Evolutionary conservation across 306 rosid genomes (phyloP), one percentile per base, ranked within the genome.

Genomic region (Rosa lucieae): DNA sequence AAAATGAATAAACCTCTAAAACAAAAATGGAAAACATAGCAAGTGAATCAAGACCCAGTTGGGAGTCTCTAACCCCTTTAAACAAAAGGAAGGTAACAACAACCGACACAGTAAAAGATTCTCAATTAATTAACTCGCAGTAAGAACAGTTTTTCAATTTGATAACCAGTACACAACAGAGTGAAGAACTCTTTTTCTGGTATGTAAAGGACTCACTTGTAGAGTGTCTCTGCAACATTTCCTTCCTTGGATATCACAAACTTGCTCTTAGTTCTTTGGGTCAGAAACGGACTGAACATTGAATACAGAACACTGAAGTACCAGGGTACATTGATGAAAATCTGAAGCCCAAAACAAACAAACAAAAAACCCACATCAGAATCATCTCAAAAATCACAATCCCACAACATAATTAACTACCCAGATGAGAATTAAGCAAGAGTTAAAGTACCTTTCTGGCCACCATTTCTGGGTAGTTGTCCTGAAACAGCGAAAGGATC

Each of bases 301-400:
- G 99, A 95, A 75, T 95, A 93, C 88, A 93, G 71, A 84, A 93
- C 67, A 79, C 96, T 95, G 85, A 95, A 95, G 90, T 95, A 95
- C 99, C 99, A 95, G 0, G 98, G 98, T 43, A 95, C 99, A 79
- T 95, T 95, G 90, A 95, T 86, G 89, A 95, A 95, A 87, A 95
- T 86, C 99, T 95, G 84, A 59, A 53, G 59, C 35, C 80, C 20
- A 15, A 67, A 67, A 63, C 26, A 48, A n/a, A 70, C 1, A 32
- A 32, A 2, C 2, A 58, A 62, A 78, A 3, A 4, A 66, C 18
- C 55, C 26, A 78, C 5, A 74, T 10, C 51, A 39, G 65, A 67
- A 17, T 71, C 51, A 13, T 18, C 56, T 26, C 35, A n/a, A 1
- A 73, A 76, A 73, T 2, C 44, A 42, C 39, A 53, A 63, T 61